These are phyloP conservation scores for Lumnitzera racemosa DNA, from an alignment of 345 rosid genomes.

Conservation along the genomic window DNA sequence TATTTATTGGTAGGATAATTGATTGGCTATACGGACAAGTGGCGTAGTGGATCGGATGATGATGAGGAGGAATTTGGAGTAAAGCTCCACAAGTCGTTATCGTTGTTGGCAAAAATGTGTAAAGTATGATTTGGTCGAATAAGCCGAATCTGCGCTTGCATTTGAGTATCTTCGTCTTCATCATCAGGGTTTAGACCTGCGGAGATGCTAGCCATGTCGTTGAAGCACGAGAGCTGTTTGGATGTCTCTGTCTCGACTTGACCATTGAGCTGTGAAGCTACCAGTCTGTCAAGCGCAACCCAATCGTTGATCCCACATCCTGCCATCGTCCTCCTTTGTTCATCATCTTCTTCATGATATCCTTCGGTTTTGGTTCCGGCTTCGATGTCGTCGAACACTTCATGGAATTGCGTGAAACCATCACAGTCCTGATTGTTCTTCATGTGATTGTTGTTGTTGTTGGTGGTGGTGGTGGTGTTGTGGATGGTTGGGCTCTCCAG, in stretches of 20 bases:
- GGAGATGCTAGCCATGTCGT: constrained; percentile 21
- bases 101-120: constrained; percentile 20
- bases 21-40: constrained; percentile 50
- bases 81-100: constrained; percentile 60
- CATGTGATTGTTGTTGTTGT: constrained; percentile 10
- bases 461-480: neutral
- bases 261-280: constrained; percentile 20
- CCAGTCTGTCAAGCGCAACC: constrained; percentile 16
- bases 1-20: too few relatives aligned
- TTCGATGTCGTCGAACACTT: constrained; percentile 14
- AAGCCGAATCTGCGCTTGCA: neutral
- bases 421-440: constrained; percentile 1
- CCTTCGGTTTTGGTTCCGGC: neutral
- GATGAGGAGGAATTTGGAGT: constrained; percentile 50
- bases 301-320: constrained; percentile 8
- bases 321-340: neutral
- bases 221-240: constrained; percentile 35
- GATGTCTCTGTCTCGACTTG: constrained; percentile 23
- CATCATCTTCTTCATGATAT: neutral
- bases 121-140: constrained; percentile 22
- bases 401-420: constrained; percentile 14
- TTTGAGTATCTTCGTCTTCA: constrained; percentile 30
- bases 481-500: constrained; percentile 29
- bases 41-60: constrained; percentile 59
- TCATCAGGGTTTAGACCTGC: constrained; percentile 29